Evolutionary conservation across 2,329 filamentous ascomycete species (phyloP), one percentile per base, ranked within the genome.

Genomic region (Cladorrhinum sp.): DNA sequence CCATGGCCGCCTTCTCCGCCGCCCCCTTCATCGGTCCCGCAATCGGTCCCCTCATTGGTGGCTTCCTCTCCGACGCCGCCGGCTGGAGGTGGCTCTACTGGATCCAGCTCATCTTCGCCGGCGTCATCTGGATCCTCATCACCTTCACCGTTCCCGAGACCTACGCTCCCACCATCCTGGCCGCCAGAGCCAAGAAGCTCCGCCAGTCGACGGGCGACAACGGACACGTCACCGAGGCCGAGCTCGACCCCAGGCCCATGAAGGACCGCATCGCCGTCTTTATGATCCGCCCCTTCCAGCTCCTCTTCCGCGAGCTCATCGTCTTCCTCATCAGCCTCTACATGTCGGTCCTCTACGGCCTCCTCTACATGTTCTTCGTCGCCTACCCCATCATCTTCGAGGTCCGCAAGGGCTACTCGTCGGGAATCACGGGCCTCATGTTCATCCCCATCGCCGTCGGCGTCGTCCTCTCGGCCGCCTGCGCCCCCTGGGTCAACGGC

Each of bases 131-230:
- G 85, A 62, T 89, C 18, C 72, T 93, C 62, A 92, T 95, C 73
- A 88, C 87, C 27, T 93, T 96, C 75, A 95, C 91, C n/a, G 88
- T 96, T 0, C 91, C 91, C 1, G 92, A 96, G 74, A 96, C 92
- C 0, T 96, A 95, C 72, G 87, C 91, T 0, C 91, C 92, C 0
- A 89, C 85, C 0, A 86, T 96, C 55, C 83, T 97, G 16, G 82
- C 84, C 56, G 77, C 76, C 27, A 83, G 91, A 12, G 92, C 92
- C 2, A 79, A 81, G 69, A 90, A 90, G 72, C 77, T 95, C 62
- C 84, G 92, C 56, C 85, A 87, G 70, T 74, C 85, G 29, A 89
- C 90, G 1, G 86, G 87, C 22, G 83, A 91, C 63, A 66, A 77
- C 1, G 83, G 83, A 62, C 88, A 88, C 70, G 89, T 92, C 41